These are phyloP conservation scores for Pichia californica DNA, from an alignment of 805 yeast species.

Conservation along the genomic window DNA sequence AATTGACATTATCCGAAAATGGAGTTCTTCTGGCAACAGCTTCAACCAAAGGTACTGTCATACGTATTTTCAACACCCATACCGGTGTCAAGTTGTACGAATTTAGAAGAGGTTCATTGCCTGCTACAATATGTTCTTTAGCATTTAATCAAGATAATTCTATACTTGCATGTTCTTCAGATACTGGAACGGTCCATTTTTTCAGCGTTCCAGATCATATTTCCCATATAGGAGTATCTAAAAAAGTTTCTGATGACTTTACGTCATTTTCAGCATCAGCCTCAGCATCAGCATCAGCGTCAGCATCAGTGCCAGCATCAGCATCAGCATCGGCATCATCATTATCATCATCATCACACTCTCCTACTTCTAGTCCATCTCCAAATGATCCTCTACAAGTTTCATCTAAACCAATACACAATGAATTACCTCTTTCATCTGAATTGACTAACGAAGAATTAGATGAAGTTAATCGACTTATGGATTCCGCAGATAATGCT, in stretches of 20 bases:
- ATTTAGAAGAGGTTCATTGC: constrained; percentile 81
- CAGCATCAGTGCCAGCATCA: too few species aligned
- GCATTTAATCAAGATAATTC: constrained; percentile 66
- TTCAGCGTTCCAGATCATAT: constrained; percentile 33
- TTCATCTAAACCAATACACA: background rate
- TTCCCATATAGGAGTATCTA: background rate
- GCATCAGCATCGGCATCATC: too few species aligned
- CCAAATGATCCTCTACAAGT: too few species aligned
- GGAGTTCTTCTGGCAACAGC: constrained; percentile 85
- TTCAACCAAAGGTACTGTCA: constrained; percentile 83
- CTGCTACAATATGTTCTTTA: constrained; percentile 71
- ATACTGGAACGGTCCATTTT: constrained; percentile 89
- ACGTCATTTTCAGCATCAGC: too few species aligned
- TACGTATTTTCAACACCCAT: constrained; percentile 68
- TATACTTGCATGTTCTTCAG: constrained; percentile 74
- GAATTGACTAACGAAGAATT: background rate
- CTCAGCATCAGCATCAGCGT: too few species aligned
- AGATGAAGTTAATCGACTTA: background rate
- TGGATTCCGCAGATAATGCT: background rate
- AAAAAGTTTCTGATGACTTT: background rate
- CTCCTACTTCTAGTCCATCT: background rate
- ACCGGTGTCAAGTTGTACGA: constrained; percentile 61
- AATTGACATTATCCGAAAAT: constrained; percentile 60
- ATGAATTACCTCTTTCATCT: background rate
- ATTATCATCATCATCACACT: background rate